Conservation (phyloP, 2,329 filamentous ascomycete genomes). For the Exophiala mesophila region DNA sequence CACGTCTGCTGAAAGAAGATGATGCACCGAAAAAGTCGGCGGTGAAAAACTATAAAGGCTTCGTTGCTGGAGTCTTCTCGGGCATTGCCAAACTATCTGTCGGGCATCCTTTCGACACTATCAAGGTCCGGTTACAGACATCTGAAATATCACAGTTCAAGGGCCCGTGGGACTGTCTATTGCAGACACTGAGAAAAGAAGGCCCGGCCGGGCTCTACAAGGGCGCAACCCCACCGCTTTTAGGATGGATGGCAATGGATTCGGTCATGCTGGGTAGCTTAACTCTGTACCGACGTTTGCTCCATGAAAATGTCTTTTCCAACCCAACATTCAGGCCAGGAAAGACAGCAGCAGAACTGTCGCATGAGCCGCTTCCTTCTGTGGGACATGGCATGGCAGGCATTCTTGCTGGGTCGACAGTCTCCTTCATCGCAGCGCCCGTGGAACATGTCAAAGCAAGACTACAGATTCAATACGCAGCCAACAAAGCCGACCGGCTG, state of each 20-base stretch:
- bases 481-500: slow-evolving; percentile 67
- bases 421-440: slow-evolving; percentile 86
- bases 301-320: slow-evolving; percentile 73
- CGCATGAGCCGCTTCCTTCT: slow-evolving; percentile 53
- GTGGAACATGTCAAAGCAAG: slow-evolving; percentile 94
- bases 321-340: slow-evolving; percentile 43
- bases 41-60: slow-evolving; percentile 75
- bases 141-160: slow-evolving; percentile 70
- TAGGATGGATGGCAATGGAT: slow-evolving; percentile 99
- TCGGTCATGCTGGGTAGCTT: slow-evolving; percentile 84
- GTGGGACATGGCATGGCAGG: slow-evolving; percentile 85
- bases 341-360: slow-evolving; percentile 25
- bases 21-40: slow-evolving; percentile 5
- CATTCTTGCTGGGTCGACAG: slow-evolving; percentile 78
- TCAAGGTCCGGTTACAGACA: slow-evolving; percentile 94
- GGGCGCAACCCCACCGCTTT: slow-evolving; percentile 81
- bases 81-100: slow-evolving; percentile 75
- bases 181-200: slow-evolving; percentile 80
- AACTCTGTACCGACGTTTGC: slow-evolving; percentile 78
- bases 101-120: slow-evolving; percentile 71
- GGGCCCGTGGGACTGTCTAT: slow-evolving; percentile 78
- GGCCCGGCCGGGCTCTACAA: slow-evolving; percentile 86
- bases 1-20: background rate
- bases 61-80: slow-evolving; percentile 92
- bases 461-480: slow-evolving; percentile 88